These are phyloP conservation scores for Sporothrix luriei DNA, from an alignment of 2,329 filamentous ascomycete genomes.

Conservation along the genomic window DNA sequence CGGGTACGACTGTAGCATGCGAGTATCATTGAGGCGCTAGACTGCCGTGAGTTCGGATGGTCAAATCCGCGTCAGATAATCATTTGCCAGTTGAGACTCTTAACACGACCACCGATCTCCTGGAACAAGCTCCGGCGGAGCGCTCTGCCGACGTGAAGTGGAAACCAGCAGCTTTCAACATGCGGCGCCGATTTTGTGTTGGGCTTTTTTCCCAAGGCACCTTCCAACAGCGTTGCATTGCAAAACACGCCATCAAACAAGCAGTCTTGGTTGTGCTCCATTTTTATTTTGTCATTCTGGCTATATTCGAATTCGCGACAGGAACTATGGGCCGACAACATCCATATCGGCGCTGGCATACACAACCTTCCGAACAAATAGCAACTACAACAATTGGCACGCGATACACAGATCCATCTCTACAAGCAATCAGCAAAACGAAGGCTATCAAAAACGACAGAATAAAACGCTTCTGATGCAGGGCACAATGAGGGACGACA, in stretches of 20 bases:
- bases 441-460: background rate
- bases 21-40: slow-evolving; percentile 2
- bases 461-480: background rate
- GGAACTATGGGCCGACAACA: too few relatives aligned
- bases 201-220: background rate
- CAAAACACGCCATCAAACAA: background rate
- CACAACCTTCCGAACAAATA: too few relatives aligned
- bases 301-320: background rate
- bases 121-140: slow-evolving; percentile 18
- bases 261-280: background rate
- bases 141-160: slow-evolving; percentile 1
- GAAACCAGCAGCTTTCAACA: background rate
- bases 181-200: background rate
- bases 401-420: background rate
- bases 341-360: too few relatives aligned
- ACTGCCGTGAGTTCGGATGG: slow-evolving; percentile 12
- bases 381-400: too few relatives aligned
- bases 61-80: background rate
- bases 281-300: slow-evolving; percentile 23
- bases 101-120: background rate
- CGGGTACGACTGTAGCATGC: slow-evolving; percentile 6
- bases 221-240: background rate
- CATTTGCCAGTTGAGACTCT: background rate
- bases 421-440: background rate
- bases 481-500: background rate